These are phyloP conservation scores for Nevesoporus exiguus DNA, from an alignment of 768 basidiomycete species.

Conservation along the genomic window DNA sequence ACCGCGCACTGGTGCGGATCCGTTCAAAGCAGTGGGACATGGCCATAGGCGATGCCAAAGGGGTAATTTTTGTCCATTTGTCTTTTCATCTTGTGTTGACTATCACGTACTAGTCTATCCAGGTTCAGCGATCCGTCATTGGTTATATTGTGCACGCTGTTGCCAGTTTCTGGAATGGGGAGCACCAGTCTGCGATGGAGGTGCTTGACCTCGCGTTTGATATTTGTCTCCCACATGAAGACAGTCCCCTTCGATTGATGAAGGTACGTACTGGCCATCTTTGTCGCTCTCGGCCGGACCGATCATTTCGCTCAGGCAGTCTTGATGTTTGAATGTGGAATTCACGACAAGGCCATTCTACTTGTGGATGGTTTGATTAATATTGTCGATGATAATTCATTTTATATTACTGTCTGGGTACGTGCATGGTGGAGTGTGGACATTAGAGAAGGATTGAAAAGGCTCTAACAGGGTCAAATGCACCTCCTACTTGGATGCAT, in stretches of 20 bases:
- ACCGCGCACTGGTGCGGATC: neutral
- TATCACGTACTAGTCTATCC: neutral
- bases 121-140: neutral
- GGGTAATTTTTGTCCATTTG: neutral
- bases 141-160: neutral
- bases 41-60: neutral
- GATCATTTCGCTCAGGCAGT: neutral
- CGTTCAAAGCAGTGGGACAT: neutral
- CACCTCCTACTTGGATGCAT: neutral
- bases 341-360: neutral
- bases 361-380: neutral
- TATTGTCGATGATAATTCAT: neutral
- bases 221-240: neutral
- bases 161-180: neutral
- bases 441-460: neutral
- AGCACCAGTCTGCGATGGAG: neutral
- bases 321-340: neutral
- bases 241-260: neutral
- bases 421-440: neutral
- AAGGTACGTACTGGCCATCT: neutral
- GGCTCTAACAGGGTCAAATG: constrained; percentile 5
- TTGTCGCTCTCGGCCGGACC: neutral
- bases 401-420: neutral
- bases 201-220: neutral
- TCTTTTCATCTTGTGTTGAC: neutral